Evolutionary conservation across 2,329 filamentous ascomycete genomes (phyloP).

Genomic region (Coleophoma crateriformis): DNA sequence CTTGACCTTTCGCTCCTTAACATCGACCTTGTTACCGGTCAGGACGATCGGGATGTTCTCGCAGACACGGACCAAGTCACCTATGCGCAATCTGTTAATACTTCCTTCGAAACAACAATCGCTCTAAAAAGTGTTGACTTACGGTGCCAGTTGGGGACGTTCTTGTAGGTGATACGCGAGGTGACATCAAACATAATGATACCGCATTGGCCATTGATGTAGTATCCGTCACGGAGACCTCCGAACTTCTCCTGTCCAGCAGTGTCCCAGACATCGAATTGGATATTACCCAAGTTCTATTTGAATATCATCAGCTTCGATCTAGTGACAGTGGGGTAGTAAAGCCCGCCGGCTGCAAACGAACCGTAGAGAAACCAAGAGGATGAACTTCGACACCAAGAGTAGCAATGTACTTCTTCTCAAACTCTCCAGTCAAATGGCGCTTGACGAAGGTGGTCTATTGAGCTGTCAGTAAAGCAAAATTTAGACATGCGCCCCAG

Average conservation of each 20-base stretch:
- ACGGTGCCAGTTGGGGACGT: constrained; percentile 99
- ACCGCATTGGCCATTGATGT: constrained; percentile 99
- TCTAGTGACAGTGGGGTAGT: constrained; percentile 13
- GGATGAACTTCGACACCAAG: constrained; percentile 99
- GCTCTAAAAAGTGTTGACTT: constrained; percentile 37
- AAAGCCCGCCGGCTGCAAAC: constrained; percentile 33
- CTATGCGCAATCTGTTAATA: constrained; percentile 38
- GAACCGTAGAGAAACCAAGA: constrained; percentile 94
- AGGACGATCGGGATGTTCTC: constrained; percentile 99
- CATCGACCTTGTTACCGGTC: constrained; percentile 98
- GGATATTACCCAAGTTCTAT: constrained; percentile 88
- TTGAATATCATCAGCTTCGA: constrained; percentile 1
- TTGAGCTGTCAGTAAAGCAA: constrained; percentile 14
- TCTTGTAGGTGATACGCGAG: constrained; percentile 99
- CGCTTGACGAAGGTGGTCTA: constrained; percentile 99
- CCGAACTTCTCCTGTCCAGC: constrained; percentile 99
- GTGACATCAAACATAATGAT: constrained; percentile 99
- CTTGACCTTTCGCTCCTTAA: constrained; percentile 99
- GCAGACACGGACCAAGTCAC: constrained; percentile 97
- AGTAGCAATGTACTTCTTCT: constrained; percentile 99
- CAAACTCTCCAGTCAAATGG: constrained; percentile 98
- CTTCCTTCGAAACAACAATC: neutral
- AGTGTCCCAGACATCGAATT: constrained; percentile 99
- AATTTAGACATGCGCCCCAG: constrained; percentile 8
- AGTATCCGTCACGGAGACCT: constrained; percentile 98